Evolutionary conservation across 257 asterid genomes (phyloP).

Genomic region (Vinca minor): DNA sequence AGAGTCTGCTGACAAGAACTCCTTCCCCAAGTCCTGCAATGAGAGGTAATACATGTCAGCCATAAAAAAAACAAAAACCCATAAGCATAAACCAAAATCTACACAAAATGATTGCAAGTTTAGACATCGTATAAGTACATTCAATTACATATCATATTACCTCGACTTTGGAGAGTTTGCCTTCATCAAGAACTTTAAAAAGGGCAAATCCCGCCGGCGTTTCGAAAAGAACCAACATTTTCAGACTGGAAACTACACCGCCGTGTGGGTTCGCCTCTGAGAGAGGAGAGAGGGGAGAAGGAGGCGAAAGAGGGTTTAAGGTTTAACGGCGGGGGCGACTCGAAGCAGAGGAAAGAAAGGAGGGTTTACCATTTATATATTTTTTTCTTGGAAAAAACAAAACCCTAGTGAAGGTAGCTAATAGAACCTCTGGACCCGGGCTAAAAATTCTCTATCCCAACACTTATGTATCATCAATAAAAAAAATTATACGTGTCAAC

Average conservation of each 20-base stretch:
- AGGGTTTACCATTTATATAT: background rate
- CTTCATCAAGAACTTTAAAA: constrained; percentile 53
- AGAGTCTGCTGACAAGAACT: constrained; percentile 54
- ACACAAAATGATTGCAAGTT: background rate
- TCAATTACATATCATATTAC: constrained; percentile 12
- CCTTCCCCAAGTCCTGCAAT: constrained; percentile 67
- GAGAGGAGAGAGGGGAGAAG: background rate
- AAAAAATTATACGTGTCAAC: too few species aligned
- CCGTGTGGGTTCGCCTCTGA: background rate
- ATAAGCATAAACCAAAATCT: background rate
- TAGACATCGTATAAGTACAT: background rate
- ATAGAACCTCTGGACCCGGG: too few species aligned
- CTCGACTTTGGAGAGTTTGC: constrained; percentile 52
- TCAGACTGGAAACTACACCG: background rate
- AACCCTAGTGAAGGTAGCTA: too few species aligned
- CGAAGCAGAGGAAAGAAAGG: background rate
- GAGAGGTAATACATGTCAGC: background rate
- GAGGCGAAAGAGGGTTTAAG: background rate
- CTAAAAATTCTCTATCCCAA: too few species aligned
- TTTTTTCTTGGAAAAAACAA: too few species aligned
- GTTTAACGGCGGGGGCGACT: constrained; percentile 5
- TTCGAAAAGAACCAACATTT: constrained; percentile 44
- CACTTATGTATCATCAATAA: too few species aligned
- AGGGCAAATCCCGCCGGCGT: constrained; percentile 59
- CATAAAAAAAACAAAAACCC: background rate